A percentile compares a stretch with the other conserved stretches of the same genome.
These are phyloP conservation scores for Monosporascus sp. DNA, from an alignment of 2,329 filamentous ascomycete species.

Conservation along the genomic window DNA sequence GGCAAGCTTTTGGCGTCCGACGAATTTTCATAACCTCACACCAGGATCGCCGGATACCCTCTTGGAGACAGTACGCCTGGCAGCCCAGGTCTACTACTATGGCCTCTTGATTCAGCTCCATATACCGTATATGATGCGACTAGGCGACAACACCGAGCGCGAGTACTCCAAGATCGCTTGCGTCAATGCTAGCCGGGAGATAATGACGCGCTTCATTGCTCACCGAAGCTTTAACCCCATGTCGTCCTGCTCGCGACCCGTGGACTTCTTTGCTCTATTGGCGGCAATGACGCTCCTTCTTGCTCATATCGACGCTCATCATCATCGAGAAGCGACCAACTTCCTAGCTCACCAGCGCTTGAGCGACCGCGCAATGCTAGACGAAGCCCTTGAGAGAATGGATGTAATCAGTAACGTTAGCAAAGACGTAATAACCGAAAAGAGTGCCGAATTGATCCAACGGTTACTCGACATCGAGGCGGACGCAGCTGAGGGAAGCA, in stretches of 20 bases:
- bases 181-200: constrained; percentile 30
- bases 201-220: constrained; percentile 28
- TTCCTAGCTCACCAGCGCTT: constrained; percentile 31
- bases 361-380: constrained; percentile 33
- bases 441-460: constrained; percentile 25
- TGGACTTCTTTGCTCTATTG: constrained; percentile 32
- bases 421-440: constrained; percentile 24
- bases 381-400: constrained; percentile 29
- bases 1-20: constrained; percentile 29
- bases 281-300: constrained; percentile 31
- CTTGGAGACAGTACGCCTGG: constrained; percentile 27
- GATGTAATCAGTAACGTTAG: constrained; percentile 11
- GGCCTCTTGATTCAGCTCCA: constrained; percentile 37
- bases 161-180: constrained; percentile 29
- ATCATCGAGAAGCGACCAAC: constrained; percentile 1
- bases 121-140: constrained; percentile 35
- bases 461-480: constrained; percentile 28
- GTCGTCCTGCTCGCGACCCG: constrained; percentile 21
- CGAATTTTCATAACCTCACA: constrained; percentile 7
- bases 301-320: constrained; percentile 27
- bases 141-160: constrained; percentile 3
- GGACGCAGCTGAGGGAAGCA: constrained; percentile 16
- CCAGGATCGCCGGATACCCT: constrained; percentile 4
- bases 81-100: constrained; percentile 35
- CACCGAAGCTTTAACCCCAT: constrained; percentile 23